Percentiles rank a stretch among this genome's conserved stretches.
Conservation (phyloP, 257 asterid species). For the Fraxinus excelsior region DNA sequence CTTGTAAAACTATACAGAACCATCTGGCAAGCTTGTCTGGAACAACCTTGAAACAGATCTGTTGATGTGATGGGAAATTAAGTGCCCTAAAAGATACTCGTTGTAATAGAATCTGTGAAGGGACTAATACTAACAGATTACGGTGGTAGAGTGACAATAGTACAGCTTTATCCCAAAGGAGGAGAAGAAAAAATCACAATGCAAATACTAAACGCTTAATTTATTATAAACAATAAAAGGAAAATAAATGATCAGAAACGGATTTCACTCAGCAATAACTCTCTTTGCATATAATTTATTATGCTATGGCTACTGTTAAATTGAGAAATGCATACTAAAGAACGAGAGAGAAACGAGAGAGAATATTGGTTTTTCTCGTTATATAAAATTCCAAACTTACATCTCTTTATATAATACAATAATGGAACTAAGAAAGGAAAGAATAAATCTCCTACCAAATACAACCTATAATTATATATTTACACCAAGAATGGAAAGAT, state of each 20-base stretch:
- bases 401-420: no score
- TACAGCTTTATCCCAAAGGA: background rate
- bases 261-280: background rate
- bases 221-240: background rate
- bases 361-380: no score
- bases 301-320: background rate
- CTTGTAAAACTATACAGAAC: conserved; percentile 6
- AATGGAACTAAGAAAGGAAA: no score
- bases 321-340: background rate
- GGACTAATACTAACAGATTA: background rate
- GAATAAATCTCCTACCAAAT: no score
- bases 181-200: background rate
- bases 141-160: background rate
- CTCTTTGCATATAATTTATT: background rate
- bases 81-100: background rate
- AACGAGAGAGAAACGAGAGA: no score
- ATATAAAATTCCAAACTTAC: no score
- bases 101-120: background rate
- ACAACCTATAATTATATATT: no score
- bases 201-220: background rate
- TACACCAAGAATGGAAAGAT: no score
- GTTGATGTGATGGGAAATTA: background rate
- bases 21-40: conserved; percentile 5
- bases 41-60: background rate
- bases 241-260: background rate